phyloP scores from a whole-genome alignment of 768 basidiomycete species.

The Tricholoma sp. region DNA sequence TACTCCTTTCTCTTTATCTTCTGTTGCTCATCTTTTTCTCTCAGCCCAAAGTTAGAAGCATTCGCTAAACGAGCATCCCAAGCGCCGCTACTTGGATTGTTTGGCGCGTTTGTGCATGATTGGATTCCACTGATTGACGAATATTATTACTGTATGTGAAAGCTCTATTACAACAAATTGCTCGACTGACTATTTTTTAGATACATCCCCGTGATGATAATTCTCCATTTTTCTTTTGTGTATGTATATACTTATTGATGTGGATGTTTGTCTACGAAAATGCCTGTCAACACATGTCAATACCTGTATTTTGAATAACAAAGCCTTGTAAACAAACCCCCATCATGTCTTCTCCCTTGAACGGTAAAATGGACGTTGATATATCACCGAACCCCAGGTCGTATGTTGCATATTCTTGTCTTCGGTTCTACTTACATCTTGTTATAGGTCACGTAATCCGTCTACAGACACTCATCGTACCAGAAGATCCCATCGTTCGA shows the following conservation, averaged over 20 bases:
- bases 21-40: constrained; percentile 4
- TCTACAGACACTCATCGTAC: constrained; percentile 76
- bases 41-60: constrained; percentile 68
- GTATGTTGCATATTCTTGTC: constrained; percentile 33
- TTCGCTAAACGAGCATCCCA: constrained; percentile 50
- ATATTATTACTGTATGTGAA: constrained; percentile 83
- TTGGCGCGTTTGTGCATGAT: constrained; percentile 68
- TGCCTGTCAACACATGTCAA: constrained; percentile 8
- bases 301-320: background rate
- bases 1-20: constrained; percentile 23
- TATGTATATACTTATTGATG: too few species aligned
- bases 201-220: constrained; percentile 34
- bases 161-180: constrained; percentile 1
- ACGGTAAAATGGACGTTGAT: constrained; percentile 61
- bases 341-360: constrained; percentile 44
- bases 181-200: constrained; percentile 15
- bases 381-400: constrained; percentile 55
- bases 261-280: background rate
- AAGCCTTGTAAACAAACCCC: constrained; percentile 7
- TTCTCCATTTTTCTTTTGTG: background rate
- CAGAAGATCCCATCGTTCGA: constrained; percentile 65
- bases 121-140: constrained; percentile 89
- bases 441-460: constrained; percentile 58
- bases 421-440: constrained; percentile 3
- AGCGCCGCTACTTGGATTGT: constrained; percentile 60